Percentiles rank a stretch among this genome's conserved stretches.
Conservation (phyloP, 768 basidiomycete species). For the Leccinellum rugosiceps region DNA sequence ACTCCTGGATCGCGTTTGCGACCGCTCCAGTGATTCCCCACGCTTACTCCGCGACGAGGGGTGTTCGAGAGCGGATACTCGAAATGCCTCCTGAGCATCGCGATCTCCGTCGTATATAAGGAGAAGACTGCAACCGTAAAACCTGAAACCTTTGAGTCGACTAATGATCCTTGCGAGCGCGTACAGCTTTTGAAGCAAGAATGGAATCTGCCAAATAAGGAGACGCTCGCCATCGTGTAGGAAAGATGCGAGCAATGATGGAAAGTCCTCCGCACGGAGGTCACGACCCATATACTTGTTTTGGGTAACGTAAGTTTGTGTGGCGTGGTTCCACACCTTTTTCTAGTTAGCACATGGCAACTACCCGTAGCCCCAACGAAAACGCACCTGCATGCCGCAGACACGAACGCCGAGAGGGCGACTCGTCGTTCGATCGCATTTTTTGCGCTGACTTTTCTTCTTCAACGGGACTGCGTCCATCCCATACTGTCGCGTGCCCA, state of each 20-base stretch:
- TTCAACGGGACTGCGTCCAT: constrained; percentile 89
- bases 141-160: constrained; percentile 90
- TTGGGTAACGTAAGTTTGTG: constrained; percentile 83
- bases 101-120: constrained; percentile 97
- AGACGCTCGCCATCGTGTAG: constrained; percentile 80
- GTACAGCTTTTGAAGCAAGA: constrained; percentile 87
- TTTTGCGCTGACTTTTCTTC: constrained; percentile 98
- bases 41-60: constrained; percentile 67
- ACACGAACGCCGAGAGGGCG: constrained; percentile 86
- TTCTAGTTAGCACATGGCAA: constrained; percentile 5
- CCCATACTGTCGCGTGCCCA: constrained; percentile 99
- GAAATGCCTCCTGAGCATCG: constrained; percentile 78
- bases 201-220: constrained; percentile 88
- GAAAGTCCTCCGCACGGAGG: constrained; percentile 81
- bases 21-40: constrained; percentile 74
- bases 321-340: constrained; percentile 90
- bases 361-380: neutral
- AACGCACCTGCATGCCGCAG: constrained; percentile 96
- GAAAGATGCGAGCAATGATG: constrained; percentile 77
- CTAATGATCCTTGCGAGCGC: constrained; percentile 89
- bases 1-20: constrained; percentile 38
- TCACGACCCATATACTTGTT: constrained; percentile 97
- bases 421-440: constrained; percentile 96
- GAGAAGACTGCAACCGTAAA: constrained; percentile 95
- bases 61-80: constrained; percentile 58